These are phyloP conservation scores for Diutina ranongensis DNA, from an alignment of 1,139 yeast genomes.

Conservation along the genomic window DNA sequence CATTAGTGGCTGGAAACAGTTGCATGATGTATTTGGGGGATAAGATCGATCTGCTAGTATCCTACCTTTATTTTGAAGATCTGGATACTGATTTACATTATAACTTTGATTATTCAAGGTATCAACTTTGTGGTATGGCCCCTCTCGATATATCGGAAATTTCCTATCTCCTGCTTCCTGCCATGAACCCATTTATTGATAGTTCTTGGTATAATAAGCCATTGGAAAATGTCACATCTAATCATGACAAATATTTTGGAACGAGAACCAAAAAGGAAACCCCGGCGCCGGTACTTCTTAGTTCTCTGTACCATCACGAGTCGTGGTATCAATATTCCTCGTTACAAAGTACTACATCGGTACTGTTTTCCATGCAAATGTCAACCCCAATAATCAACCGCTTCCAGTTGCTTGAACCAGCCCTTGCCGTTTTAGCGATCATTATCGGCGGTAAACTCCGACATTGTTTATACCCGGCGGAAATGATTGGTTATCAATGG, in stretches of 20 bases:
- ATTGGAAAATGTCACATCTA: neutral
- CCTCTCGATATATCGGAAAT: constrained; percentile 6
- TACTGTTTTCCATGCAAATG: constrained; percentile 35
- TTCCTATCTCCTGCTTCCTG: neutral
- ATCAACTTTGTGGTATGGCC: constrained; percentile 7
- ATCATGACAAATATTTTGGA: constrained; percentile 9
- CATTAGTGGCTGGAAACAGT: neutral
- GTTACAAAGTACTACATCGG: constrained; percentile 11
- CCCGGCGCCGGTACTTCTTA: constrained; percentile 12
- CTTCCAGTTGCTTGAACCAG: constrained; percentile 23
- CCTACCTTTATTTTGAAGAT: neutral
- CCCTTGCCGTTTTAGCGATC: constrained; percentile 39
- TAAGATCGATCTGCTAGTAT: neutral
- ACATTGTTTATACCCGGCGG: constrained; percentile 36
- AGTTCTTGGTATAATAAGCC: constrained; percentile 8
- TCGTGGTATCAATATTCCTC: constrained; percentile 37
- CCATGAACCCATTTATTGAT: constrained; percentile 6
- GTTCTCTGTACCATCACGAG: constrained; percentile 20
- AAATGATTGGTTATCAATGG: constrained; percentile 42
- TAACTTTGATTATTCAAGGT: neutral
- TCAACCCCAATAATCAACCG: constrained; percentile 16
- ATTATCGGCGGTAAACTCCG: constrained; percentile 27
- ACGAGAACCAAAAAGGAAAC: constrained; percentile 4
- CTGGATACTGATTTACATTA: neutral
- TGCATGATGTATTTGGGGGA: neutral